Evolutionary conservation across 352 stramenopile genomes (phyloP), one percentile per base, ranked within the genome.

Genomic region (Phytophthora sp.): DNA sequence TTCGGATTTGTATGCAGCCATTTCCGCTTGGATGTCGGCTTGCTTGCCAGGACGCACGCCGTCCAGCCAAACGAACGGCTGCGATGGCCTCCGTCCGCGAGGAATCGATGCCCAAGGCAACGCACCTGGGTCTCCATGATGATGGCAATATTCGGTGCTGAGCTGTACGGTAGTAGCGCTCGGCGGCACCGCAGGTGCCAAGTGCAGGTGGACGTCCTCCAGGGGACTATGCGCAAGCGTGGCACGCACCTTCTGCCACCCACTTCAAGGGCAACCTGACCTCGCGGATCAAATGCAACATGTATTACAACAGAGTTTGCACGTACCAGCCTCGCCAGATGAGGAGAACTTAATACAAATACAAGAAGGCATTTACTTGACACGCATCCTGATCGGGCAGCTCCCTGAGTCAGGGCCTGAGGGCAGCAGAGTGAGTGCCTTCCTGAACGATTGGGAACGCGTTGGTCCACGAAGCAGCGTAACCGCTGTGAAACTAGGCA

Each of bases 251-350:
- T 38, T 66, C 57, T 66, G 47, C n/a, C n/a, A n/a, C 29, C 20
- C 16, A 60, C 58, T 66, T 61, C 58, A 63, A 30, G 33, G 44
- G 23, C 31, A 59, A 66, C 35, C 59, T 65, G 33, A 5, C 27
- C 7, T 49, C 31, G 13, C 15, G 3, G n/a, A 26, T 26, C 38
- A 26, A 26, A 15, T n/a, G 46, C 27, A 39, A 54, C 27, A 8
- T 27, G n/a, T 42, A 23, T 21, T 16, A 9, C n/a, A 5, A 21
- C 12, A n/a, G n/a, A n/a, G n/a, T n/a, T n/a, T n/a, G n/a, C n/a
- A n/a, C n/a, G n/a, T n/a, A n/a, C n/a, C n/a, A n/a, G n/a, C n/a
- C n/a, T n/a, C n/a, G n/a, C n/a, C n/a, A n/a, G n/a, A n/a, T n/a
- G n/a, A n/a, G n/a, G n/a, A n/a, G n/a, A n/a, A n/a, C n/a, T n/a